Evolutionary conservation across 2,329 filamentous ascomycete genomes (phyloP).

Genomic region (Verticillium zaregamsianum): DNA sequence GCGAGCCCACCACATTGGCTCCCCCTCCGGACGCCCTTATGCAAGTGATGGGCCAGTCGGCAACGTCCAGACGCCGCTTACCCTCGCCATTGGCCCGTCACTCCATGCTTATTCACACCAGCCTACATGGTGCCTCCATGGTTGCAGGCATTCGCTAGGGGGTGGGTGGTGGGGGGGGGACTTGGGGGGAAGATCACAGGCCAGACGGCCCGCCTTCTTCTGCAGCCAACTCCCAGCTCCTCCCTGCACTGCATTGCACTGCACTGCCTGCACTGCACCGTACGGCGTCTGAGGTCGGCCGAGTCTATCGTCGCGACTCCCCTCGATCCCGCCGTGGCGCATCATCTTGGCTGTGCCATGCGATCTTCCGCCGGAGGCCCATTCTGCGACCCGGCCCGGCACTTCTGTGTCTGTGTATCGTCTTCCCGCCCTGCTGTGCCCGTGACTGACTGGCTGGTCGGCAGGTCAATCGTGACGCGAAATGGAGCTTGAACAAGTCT

Average conservation of each 20-base stretch:
- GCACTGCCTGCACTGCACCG: background rate
- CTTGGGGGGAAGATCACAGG: background rate
- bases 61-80: background rate
- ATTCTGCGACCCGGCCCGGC: conserved; percentile 6
- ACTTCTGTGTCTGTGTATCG: conserved; percentile 3
- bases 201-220: conserved; percentile 10
- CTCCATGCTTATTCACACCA: background rate
- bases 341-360: background rate
- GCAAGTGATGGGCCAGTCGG: conserved; percentile 3
- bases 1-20: conserved; percentile 1
- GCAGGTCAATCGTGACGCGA: background rate
- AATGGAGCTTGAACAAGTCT: background rate
- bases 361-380: conserved; percentile 6
- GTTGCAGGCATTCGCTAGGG: background rate
- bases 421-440: background rate
- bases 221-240: background rate
- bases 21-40: background rate
- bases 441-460: background rate
- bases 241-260: too few relatives aligned
- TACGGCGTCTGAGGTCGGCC: background rate
- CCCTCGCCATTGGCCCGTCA: background rate
- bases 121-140: too few relatives aligned
- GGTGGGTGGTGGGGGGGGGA: too few relatives aligned
- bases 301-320: background rate
- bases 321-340: background rate